Conservation (phyloP, 2,329 filamentous ascomycete species). For the Sarocladium strictum region DNA sequence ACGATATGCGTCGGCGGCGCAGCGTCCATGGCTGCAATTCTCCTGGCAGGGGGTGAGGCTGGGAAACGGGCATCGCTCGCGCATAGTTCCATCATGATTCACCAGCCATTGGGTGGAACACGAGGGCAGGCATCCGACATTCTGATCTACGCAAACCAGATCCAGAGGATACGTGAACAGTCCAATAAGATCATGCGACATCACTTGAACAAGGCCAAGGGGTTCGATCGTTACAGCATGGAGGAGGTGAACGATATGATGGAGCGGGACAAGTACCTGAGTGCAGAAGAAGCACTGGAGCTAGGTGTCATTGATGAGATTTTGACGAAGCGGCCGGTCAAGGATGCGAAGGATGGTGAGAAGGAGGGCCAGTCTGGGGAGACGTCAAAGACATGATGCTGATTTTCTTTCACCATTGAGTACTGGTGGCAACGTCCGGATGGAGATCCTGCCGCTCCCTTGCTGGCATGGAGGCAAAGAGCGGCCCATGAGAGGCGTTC, state of each 20-base stretch:
- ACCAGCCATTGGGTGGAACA: conserved; percentile 80
- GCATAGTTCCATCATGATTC: conserved; percentile 95
- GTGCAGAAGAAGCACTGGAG: conserved; percentile 79
- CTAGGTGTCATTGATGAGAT: conserved; percentile 92
- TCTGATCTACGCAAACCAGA: conserved; percentile 95
- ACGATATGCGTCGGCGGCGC: conserved; percentile 95
- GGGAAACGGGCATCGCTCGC: conserved; percentile 85
- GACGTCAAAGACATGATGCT: conserved; percentile 11
- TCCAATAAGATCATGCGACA: conserved; percentile 84
- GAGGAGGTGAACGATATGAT: conserved; percentile 90
- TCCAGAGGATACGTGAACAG: conserved; percentile 76
- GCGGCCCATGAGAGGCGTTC: no score
- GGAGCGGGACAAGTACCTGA: conserved; percentile 95
- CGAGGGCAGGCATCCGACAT: conserved; percentile 71
- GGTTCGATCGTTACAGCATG: conserved; percentile 67
- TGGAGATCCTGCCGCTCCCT: no score
- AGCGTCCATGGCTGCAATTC: conserved; percentile 86
- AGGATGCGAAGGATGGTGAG: conserved; percentile 25
- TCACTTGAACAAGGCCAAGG: conserved; percentile 75
- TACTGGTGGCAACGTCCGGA: no score
- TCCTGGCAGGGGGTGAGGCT: conserved; percentile 78
- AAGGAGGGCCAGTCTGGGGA: conserved; percentile 14
- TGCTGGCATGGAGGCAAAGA: neutral
- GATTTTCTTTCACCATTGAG: neutral
- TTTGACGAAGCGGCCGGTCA: conserved; percentile 54